These are phyloP conservation scores for Prunus campanulata DNA, from an alignment of 306 rosid species.

Conservation along the genomic window DNA sequence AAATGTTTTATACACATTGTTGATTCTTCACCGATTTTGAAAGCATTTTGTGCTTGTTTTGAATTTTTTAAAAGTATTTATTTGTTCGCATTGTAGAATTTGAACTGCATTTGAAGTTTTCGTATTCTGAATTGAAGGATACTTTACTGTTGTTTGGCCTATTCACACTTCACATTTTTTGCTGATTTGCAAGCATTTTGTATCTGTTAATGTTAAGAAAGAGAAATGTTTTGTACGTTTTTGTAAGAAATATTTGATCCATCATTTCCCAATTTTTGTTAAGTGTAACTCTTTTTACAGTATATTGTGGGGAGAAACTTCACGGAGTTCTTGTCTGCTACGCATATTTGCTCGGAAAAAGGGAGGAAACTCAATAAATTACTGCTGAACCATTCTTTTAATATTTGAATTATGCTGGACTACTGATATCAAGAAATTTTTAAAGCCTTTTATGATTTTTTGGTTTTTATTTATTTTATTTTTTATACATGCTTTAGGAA, in stretches of 20 bases:
- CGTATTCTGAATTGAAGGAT: not conserved
- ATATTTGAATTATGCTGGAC: not conserved
- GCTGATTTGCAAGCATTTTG: constrained; percentile 1
- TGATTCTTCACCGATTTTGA: constrained; percentile 13
- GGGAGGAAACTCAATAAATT: not conserved
- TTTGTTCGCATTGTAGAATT: not conserved
- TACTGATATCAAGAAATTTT: not conserved
- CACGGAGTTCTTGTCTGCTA: not conserved
- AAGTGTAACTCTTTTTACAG: not conserved
- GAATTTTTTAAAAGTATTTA: not conserved
- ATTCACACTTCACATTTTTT: not conserved
- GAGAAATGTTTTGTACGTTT: not conserved
- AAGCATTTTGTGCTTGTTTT: not conserved
- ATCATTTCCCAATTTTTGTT: not conserved
- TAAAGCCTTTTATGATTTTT: not conserved
- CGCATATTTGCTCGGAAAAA: not conserved
- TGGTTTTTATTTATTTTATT: not conserved
- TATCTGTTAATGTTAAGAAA: not conserved
- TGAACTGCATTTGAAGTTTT: not conserved
- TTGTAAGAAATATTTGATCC: not conserved
- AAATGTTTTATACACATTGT: constrained; percentile 28
- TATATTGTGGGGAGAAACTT: not conserved
- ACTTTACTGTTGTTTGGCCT: not conserved
- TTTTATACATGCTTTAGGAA: too few species aligned
- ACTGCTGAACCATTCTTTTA: not conserved